Conservation (phyloP, 169 alveolate genomes). For the Perkinsus olseni region DNA sequence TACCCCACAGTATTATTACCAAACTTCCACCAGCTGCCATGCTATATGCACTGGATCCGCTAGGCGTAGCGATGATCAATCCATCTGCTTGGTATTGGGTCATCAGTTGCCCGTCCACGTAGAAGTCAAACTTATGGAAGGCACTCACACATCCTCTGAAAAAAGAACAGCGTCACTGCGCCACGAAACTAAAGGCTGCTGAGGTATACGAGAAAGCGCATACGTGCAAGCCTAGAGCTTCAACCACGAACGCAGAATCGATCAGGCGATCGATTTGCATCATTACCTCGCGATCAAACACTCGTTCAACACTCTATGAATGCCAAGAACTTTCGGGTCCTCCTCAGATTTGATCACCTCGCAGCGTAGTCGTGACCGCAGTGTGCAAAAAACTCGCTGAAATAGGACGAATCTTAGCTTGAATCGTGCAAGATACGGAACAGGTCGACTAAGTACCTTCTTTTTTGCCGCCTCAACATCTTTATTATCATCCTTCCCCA, state of each 20-base stretch:
- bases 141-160: not conserved
- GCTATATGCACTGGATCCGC: constrained; percentile 74
- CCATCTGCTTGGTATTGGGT: constrained; percentile 66
- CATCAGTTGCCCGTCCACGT: constrained; percentile 10
- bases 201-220: too few species aligned
- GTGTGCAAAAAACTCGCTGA: not conserved
- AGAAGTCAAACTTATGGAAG: constrained; percentile 12
- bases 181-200: too few species aligned
- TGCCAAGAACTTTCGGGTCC: not conserved
- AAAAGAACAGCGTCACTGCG: too few species aligned
- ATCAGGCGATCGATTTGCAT: not conserved
- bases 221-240: too few species aligned
- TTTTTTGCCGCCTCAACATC: not conserved
- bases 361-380: not conserved
- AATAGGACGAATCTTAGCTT: not conserved
- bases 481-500: not conserved
- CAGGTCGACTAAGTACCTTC: not conserved
- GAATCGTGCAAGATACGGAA: not conserved
- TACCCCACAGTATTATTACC: constrained; percentile 20
- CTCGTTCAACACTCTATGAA: not conserved
- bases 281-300: not conserved
- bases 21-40: constrained; percentile 73
- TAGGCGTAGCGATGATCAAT: constrained; percentile 58
- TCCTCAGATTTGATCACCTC: not conserved
- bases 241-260: not conserved